Base-by-base conservation (phyloP, 305 asterid genomes). In the Lippia alba region DNA sequence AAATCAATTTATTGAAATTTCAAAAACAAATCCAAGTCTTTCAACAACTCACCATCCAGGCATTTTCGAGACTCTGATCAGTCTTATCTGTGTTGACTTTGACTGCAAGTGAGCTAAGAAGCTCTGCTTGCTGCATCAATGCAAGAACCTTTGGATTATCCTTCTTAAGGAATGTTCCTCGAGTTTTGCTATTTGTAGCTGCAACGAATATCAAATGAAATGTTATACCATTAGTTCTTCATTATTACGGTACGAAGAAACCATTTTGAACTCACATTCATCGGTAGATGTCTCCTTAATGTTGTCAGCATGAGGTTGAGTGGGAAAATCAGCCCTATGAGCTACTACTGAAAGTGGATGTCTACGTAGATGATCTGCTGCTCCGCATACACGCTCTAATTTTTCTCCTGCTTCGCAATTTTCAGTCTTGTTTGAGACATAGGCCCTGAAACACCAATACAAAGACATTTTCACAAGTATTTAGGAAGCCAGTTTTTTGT, bases 91-190 rank as follows among this genome's bases (percentile, higher is more conserved):
- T 67, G 70, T 89, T 86, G 12, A 91, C 96, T 86, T 87, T 90
- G 58, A 78, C 75, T 48, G 98, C 98, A 62, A 90, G 88, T 57
- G 95, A 87, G 89, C 87, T 84, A n/a, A 92, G 96, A 73, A 92
- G 69, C 76, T 92, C 91, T 34, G 89, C 96, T 89, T 89, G 98
- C 78, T 90, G 95, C 87, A 87, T 75, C 90, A 92, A 67, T 8
- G 91, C 95, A 44, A 77, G 77, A 59, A 87, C 76, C 88, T 85
- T 90, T 14, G 95, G 94, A 79, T 90, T 94, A 20, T 87, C 95
- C 80, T 87, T 87, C 75, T 83, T 84, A 68, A 92, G 88, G 78
- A 89, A 92, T 9, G 89, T 78, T 53, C 77, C 83, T 64, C 71
- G 85, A 32, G 32, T 80, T 75, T 81, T 75, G 77, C 61, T 68